Evolutionary conservation across 148 eudicot genomes (phyloP).

Genomic region (Persicaria maculosa): DNA sequence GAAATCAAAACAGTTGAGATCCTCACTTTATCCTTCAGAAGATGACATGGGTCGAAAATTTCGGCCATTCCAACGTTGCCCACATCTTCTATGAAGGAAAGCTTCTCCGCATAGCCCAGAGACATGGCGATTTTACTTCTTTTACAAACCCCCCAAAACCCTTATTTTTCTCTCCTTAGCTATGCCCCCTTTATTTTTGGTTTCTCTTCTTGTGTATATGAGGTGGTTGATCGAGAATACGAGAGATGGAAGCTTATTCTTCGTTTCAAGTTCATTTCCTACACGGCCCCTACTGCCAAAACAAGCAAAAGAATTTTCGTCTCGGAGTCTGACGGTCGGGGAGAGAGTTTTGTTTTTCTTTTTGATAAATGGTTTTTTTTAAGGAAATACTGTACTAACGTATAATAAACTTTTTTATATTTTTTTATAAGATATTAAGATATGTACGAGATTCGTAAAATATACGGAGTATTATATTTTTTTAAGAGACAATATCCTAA

Average conservation of each 20-base stretch:
- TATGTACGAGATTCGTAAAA: no score
- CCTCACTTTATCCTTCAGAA: slow-evolving; percentile 50
- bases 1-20: not conserved
- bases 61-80: slow-evolving; percentile 82
- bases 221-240: not conserved
- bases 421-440: no score
- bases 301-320: no score
- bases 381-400: no score
- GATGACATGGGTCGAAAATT: slow-evolving; percentile 50
- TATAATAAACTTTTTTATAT: no score
- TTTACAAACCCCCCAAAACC: not conserved
- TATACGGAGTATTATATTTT: no score
- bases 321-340: no score
- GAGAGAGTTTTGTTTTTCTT: no score
- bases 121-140: slow-evolving; percentile 39
- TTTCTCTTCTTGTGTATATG: not conserved
- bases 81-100: slow-evolving; percentile 76
- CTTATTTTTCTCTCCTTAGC: not conserved
- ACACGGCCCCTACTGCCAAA: not conserved
- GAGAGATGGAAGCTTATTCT: slow-evolving; percentile 1
- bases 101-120: slow-evolving; percentile 82
- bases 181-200: not conserved
- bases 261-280: not conserved
- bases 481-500: no score
- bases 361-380: no score